These are phyloP conservation scores for Boeremia exigua DNA, from an alignment of 2,329 filamentous ascomycete species.

Conservation along the genomic window DNA sequence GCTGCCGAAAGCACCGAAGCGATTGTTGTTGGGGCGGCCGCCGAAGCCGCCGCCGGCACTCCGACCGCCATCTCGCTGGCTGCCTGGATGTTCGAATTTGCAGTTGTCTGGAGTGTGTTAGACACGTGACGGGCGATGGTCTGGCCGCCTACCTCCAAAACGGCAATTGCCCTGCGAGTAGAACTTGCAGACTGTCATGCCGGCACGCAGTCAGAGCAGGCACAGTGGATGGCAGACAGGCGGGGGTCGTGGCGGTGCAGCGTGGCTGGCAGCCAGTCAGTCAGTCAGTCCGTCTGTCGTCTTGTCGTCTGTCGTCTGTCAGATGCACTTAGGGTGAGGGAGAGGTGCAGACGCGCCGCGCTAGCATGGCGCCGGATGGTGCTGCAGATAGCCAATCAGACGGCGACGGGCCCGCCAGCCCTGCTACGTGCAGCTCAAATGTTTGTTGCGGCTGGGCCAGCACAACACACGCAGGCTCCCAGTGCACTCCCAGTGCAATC, in stretches of 20 bases:
- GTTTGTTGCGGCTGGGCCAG: too few species aligned
- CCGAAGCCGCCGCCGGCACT: slow-evolving; percentile 34
- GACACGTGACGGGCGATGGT: not conserved
- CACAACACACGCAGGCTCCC: slow-evolving; percentile 9
- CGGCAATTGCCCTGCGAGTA: slow-evolving; percentile 70
- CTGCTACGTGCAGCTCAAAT: too few species aligned
- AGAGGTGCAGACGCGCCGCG: slow-evolving; percentile 29
- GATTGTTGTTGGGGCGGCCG: slow-evolving; percentile 45
- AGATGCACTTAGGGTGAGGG: too few species aligned
- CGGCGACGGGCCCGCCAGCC: not conserved
- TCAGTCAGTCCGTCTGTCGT: too few species aligned
- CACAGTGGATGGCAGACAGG: not conserved
- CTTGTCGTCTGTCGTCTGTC: too few species aligned
- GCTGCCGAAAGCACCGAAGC: slow-evolving; percentile 61
- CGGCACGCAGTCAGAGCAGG: not conserved
- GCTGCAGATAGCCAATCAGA: slow-evolving; percentile 7
- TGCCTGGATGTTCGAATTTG: slow-evolving; percentile 65
- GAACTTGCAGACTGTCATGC: slow-evolving; percentile 65
- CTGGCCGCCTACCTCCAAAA: slow-evolving; percentile 64
- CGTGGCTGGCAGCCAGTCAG: too few species aligned
- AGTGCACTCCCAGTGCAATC: not conserved
- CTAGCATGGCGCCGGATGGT: slow-evolving; percentile 22
- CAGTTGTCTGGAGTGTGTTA: slow-evolving; percentile 58
- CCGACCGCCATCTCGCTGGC: slow-evolving; percentile 33
- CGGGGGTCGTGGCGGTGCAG: not conserved